phyloP scores from a whole-genome alignment of 225 moss, liverwort and hornwort genomes.

The Sphagnum contortum region DNA sequence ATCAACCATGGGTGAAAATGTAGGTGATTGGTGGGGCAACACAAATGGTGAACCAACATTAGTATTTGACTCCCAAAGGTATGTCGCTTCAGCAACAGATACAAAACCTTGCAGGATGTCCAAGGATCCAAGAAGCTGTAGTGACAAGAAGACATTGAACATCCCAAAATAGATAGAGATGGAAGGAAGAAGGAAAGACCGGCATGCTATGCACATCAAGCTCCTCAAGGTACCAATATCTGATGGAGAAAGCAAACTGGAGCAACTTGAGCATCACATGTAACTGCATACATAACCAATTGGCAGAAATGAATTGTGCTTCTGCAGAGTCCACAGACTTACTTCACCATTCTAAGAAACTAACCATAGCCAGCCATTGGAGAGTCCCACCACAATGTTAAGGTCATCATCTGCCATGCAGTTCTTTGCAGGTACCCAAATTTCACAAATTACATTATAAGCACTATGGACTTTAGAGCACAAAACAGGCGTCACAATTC shows the following conservation, averaged over 20 bases:
- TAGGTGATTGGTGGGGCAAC: slow-evolving; percentile 28
- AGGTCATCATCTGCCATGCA: slow-evolving; percentile 74
- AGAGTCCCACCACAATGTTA: slow-evolving; percentile 65
- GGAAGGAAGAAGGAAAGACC: not conserved
- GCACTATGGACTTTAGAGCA: not conserved
- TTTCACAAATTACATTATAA: not conserved
- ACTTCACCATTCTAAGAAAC: slow-evolving; percentile 93
- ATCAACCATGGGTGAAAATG: slow-evolving; percentile 38
- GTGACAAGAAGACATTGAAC: not conserved
- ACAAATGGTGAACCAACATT: slow-evolving; percentile 22
- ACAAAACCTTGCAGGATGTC: slow-evolving; percentile 68
- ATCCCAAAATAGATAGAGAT: not conserved
- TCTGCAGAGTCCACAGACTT: slow-evolving; percentile 1
- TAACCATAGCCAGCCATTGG: slow-evolving; percentile 70
- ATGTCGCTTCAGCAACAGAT: slow-evolving; percentile 49
- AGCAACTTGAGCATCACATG: too few relatives aligned
- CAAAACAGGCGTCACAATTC: not conserved
- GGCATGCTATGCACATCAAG: too few relatives aligned
- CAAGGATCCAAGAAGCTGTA: slow-evolving; percentile 74
- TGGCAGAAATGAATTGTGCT: not conserved
- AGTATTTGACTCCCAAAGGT: slow-evolving; percentile 42
- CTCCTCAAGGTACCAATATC: too few relatives aligned
- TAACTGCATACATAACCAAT: too few relatives aligned
- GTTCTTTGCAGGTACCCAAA: slow-evolving; percentile 36
- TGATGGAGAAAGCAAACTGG: too few relatives aligned